A percentile compares a stretch with the other conserved stretches of the same genome.
These are phyloP conservation scores for Pisolithus tinctorius DNA, from an alignment of 768 basidiomycete species.

Conservation along the genomic window DNA sequence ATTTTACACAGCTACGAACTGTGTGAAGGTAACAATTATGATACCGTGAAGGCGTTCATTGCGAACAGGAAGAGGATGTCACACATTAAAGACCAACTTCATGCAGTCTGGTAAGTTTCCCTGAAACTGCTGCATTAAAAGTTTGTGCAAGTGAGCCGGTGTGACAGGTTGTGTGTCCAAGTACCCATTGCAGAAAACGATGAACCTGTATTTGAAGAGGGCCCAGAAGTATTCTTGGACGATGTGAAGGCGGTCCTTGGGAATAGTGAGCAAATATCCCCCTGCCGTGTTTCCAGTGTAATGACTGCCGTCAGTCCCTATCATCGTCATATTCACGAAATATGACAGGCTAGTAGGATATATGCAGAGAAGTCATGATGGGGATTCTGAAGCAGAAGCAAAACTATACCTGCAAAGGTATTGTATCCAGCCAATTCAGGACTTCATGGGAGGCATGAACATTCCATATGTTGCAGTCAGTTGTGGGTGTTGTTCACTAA, in stretches of 20 bases:
- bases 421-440: not conserved
- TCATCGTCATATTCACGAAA: not conserved
- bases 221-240: not conserved
- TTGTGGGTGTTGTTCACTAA: not conserved
- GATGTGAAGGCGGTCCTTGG: not conserved
- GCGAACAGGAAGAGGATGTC: not conserved
- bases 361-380: not conserved
- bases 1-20: slow-evolving; percentile 13
- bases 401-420: not conserved
- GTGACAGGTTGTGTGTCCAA: not conserved
- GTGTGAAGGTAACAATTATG: slow-evolving; percentile 1
- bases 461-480: not conserved
- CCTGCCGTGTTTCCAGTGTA: not conserved
- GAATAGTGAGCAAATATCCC: not conserved
- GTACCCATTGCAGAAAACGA: not conserved
- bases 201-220: slow-evolving; percentile 1
- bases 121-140: no score
- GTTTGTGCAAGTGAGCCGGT: not conserved
- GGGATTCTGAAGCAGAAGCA: not conserved
- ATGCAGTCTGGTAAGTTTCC: slow-evolving; percentile 9
- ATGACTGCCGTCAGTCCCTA: not conserved
- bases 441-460: not conserved
- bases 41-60: slow-evolving; percentile 8
- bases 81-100: slow-evolving; percentile 4
- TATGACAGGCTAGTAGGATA: slow-evolving; percentile 6